Percentiles rank a stretch among this genome's conserved stretches.
These are phyloP conservation scores for Euphorbia lathyris DNA, from an alignment of 345 rosid genomes.

Conservation along the genomic window DNA sequence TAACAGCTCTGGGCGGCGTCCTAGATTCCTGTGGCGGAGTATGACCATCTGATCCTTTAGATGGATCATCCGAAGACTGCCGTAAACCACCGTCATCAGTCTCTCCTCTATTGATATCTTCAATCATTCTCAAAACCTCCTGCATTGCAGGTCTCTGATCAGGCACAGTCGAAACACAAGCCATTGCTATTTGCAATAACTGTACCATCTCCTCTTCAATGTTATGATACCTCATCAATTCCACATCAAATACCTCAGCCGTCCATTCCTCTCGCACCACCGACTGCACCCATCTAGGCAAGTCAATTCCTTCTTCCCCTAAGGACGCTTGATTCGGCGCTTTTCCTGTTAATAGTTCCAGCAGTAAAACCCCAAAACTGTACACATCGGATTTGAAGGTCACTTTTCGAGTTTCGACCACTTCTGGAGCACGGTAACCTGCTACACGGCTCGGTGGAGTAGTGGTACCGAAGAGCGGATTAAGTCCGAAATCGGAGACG, in stretches of 20 bases:
- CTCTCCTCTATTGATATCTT: constrained; percentile 75
- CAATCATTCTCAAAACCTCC: constrained; percentile 87
- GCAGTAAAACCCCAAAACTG: constrained; percentile 85
- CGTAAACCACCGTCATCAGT: constrained; percentile 78
- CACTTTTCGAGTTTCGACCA: constrained; percentile 66
- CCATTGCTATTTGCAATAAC: constrained; percentile 89
- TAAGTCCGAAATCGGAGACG: constrained; percentile 82
- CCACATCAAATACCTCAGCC: constrained; percentile 92
- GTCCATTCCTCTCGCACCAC: constrained; percentile 99
- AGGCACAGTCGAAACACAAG: constrained; percentile 81
- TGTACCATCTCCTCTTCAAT: constrained; percentile 99
- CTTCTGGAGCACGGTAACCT: constrained; percentile 95
- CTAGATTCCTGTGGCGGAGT: constrained; percentile 75
- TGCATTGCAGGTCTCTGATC: constrained; percentile 87
- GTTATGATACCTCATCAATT: constrained; percentile 85
- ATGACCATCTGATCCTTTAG: constrained; percentile 85
- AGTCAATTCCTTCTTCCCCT: constrained; percentile 94
- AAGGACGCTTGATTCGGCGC: constrained; percentile 92
- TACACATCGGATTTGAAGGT: constrained; percentile 86
- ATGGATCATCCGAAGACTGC: constrained; percentile 95
- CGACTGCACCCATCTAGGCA: constrained; percentile 96
- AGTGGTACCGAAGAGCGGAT: constrained; percentile 59
- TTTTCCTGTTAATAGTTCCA: constrained; percentile 86
- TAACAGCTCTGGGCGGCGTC: constrained; percentile 54
- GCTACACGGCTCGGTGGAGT: constrained; percentile 69